Evolutionary conservation across 352 stramenopile species (phyloP), one percentile per base, ranked within the genome.

Genomic region (Phytophthora citricola): DNA sequence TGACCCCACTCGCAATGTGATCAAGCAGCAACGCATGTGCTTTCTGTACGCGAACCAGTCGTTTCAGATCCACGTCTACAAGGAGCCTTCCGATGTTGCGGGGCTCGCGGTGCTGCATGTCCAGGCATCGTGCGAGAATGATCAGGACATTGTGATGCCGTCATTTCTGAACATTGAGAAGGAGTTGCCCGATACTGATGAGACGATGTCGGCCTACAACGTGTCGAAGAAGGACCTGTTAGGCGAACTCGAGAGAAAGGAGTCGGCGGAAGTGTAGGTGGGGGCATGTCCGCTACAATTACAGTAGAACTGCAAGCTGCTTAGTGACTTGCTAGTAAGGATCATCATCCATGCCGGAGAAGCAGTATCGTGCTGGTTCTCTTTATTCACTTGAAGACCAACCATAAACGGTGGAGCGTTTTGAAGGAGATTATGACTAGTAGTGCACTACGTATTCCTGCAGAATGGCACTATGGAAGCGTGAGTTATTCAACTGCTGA

Each of bases 21-120:
- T 95, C 71, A 95, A 95, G 76, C 87, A 95, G 73, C 85, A 93
- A 64, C 87, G 87, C 44, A 92, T 93, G 66, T 95, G 87, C 65
- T 95, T 95, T 36, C 49, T 95, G 47, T 92, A 93, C 72, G 73
- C 91, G 64, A 93, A 93, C 68, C 87, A 93, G 68, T 95, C 87
- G 39, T 92, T 93, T 69, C 85, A 95, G 68, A 88, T 95, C 41
- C 87, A 95, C 66, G 72, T 92, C 27, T 95, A 95, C 76, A 95
- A 95, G 63, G 87, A 93, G 54, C 87, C 87, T 24, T 64, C 66
- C 5, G 62, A 77, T 5, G 73, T 95, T 61, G 82, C 77, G 2
- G 80, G 78, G 0, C 81, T 92, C 9, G 73, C 79, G 49, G 84
- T 95, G 45, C 66, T 93, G 47, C 87, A 95, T 36, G 76, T 95